Conservation (phyloP, 2,329 filamentous ascomycete species). For the Xylariales sp. region DNA sequence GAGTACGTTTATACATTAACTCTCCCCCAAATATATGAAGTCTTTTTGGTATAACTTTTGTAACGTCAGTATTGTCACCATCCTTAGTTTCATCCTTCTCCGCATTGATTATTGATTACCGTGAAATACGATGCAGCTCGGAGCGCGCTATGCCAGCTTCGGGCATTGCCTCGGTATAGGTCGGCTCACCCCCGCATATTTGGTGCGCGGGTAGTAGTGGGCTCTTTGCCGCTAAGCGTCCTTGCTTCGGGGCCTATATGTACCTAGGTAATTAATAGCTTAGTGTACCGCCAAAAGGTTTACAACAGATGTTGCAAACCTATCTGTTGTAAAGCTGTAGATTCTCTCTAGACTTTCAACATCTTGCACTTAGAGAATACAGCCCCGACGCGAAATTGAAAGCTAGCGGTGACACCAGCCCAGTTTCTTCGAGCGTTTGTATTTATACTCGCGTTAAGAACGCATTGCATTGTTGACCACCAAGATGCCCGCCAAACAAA, state of each 20-base stretch:
- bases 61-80: too few relatives aligned
- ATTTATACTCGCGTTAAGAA: background rate
- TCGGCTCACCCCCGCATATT: conserved; percentile 15
- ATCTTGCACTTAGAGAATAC: background rate
- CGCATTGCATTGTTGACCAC: background rate
- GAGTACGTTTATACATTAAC: too few relatives aligned
- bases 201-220: conserved; percentile 1
- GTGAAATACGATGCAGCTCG: background rate
- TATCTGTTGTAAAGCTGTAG: background rate
- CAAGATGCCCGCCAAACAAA: conserved; percentile 62
- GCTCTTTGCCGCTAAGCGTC: conserved; percentile 3
- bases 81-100: background rate
- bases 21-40: too few relatives aligned
- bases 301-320: too few relatives aligned
- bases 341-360: conserved; percentile 4
- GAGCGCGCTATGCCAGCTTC: conserved; percentile 8
- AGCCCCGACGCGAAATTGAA: background rate
- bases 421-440: background rate
- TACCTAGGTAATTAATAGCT: too few relatives aligned
- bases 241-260: too few relatives aligned
- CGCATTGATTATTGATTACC: conserved; percentile 1
- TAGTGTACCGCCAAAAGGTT: background rate
- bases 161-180: conserved; percentile 19
- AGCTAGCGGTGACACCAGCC: too few relatives aligned
- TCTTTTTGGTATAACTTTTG: too few relatives aligned